Evolutionary conservation across 495 filamentous ascomycete genomes (phyloP).

Genomic region (Aspergillus wentii): DNA sequence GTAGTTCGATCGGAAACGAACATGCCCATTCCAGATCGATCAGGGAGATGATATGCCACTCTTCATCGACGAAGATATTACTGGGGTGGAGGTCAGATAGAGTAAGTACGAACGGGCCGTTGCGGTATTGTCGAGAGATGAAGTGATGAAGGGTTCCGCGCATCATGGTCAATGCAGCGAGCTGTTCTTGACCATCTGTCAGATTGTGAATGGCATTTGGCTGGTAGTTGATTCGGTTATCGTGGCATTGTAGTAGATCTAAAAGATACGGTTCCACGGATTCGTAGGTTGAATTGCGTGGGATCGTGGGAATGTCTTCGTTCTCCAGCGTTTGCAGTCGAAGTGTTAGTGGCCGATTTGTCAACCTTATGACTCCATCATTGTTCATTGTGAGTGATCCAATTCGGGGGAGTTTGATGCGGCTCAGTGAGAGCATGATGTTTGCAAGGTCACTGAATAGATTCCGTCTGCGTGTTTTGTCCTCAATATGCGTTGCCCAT

Average conservation of each 20-base stretch:
- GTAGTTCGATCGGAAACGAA: conserved; percentile 19
- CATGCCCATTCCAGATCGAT: conserved; percentile 24
- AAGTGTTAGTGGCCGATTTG: conserved; percentile 27
- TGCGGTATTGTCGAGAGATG: conserved; percentile 9
- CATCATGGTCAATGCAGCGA: conserved; percentile 22
- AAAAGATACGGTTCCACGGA: conserved; percentile 19
- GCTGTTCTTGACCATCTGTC: conserved; percentile 18
- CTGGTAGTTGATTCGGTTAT: conserved; percentile 19
- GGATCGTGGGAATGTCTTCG: conserved; percentile 23
- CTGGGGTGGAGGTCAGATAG: conserved; percentile 23
- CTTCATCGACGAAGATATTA: conserved; percentile 32
- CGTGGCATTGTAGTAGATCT: conserved; percentile 24
- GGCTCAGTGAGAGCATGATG: conserved; percentile 27
- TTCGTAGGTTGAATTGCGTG: conserved; percentile 17
- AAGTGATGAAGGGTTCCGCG: conserved; percentile 20
- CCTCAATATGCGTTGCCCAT: conserved; percentile 11
- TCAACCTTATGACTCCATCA: conserved; percentile 20
- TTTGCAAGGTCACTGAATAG: conserved; percentile 22
- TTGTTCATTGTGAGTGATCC: conserved; percentile 27
- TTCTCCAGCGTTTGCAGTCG: conserved; percentile 27
- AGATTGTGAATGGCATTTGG: conserved; percentile 22
- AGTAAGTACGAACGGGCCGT: conserved; percentile 17
- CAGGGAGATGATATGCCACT: conserved; percentile 16
- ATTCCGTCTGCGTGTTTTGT: conserved; percentile 14
- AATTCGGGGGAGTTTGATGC: conserved; percentile 23